Evolutionary conservation across 1,284 basidiomycete species (phyloP).

Genomic region (Earliella scabrosa): DNA sequence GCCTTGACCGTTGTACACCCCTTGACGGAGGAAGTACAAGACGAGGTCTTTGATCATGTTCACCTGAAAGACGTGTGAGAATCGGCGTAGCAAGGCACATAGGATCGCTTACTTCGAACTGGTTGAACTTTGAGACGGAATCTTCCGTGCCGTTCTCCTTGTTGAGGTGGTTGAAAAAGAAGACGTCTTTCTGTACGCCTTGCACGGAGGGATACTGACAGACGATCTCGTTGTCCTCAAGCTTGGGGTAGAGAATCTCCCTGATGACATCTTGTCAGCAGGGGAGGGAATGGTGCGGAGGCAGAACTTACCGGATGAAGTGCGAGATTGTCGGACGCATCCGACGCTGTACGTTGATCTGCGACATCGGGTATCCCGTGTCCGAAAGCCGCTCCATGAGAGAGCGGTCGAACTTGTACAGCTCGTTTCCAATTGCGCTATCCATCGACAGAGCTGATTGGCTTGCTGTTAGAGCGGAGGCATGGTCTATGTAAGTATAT

Average conservation of each 20-base stretch:
- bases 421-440: conserved; percentile 36
- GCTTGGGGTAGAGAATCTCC: conserved; percentile 58
- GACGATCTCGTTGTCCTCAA: conserved; percentile 61
- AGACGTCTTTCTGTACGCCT: conserved; percentile 61
- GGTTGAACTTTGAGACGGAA: conserved; percentile 64
- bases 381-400: conserved; percentile 51
- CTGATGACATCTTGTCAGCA: conserved; percentile 34
- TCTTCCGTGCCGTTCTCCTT: conserved; percentile 61
- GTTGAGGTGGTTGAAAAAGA: conserved; percentile 61
- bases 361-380: conserved; percentile 44
- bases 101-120: conserved; percentile 55
- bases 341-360: conserved; percentile 44
- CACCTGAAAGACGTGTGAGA: conserved; percentile 40
- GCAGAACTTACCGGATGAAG: conserved; percentile 38
- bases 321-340: conserved; percentile 50
- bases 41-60: conserved; percentile 74
- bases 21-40: conserved; percentile 63
- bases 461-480: too few relatives aligned
- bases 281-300: too few relatives aligned
- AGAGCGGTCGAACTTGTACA: conserved; percentile 49
- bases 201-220: conserved; percentile 52
- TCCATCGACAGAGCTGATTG: conserved; percentile 48
- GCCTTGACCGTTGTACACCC: conserved; percentile 40
- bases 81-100: background rate
- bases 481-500: background rate